Conservation (phyloP, 306 rosid species). For the Cicer bijugum region DNA sequence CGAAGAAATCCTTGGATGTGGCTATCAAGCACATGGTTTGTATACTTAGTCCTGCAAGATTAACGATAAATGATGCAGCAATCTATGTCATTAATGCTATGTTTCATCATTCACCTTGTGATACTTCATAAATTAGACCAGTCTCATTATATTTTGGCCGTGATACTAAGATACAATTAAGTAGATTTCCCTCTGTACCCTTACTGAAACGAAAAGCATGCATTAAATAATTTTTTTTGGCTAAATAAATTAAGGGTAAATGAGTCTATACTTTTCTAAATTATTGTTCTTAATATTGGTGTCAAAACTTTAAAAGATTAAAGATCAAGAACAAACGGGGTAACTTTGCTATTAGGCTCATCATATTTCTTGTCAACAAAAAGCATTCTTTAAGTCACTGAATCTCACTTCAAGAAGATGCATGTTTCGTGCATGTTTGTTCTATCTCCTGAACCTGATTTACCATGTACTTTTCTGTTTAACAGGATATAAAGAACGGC, state of each 20-base stretch:
- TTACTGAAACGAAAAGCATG: neutral
- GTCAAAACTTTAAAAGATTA: neutral
- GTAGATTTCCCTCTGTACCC: neutral
- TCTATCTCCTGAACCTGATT: conserved; percentile 30
- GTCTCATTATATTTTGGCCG: neutral
- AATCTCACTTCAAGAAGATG: conserved; percentile 20
- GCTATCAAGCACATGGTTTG: conserved; percentile 96
- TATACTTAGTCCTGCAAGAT: conserved; percentile 13
- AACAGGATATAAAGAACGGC: conserved; percentile 86
- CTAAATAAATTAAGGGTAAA: neutral
- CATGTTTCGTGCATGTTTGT: conserved; percentile 3
- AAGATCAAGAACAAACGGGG: neutral
- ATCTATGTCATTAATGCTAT: conserved; percentile 14
- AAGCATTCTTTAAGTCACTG: conserved; percentile 18
- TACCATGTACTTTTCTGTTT: conserved; percentile 33
- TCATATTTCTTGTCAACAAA: neutral
- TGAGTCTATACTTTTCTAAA: neutral
- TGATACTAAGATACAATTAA: neutral
- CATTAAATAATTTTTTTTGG: neutral
- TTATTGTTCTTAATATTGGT: neutral
- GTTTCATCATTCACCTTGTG: conserved; percentile 19
- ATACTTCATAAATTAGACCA: conserved; percentile 15
- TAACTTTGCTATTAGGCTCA: conserved; percentile 11
- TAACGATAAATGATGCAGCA: conserved; percentile 14
- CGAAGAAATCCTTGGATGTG: conserved; percentile 95